These are phyloP conservation scores for Endogone sp. DNA, from an alignment of 192 early-diverging fungal species.

Conservation along the genomic window DNA sequence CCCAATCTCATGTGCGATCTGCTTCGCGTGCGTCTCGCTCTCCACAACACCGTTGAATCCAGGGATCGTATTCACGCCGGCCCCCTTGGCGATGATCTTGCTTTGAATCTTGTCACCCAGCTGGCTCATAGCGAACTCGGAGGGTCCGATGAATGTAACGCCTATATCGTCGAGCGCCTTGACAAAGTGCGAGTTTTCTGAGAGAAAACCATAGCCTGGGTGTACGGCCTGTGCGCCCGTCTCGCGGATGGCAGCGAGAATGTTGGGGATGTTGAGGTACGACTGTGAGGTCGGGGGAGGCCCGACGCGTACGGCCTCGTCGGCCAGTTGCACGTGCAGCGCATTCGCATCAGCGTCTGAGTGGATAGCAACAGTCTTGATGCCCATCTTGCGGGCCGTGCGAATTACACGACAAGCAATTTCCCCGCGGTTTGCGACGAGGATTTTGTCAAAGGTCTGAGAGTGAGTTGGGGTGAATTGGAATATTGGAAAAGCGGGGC, in stretches of 20 bases:
- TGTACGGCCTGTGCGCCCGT: conserved; percentile 91
- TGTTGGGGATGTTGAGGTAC: conserved; percentile 79
- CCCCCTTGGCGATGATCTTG: conserved; percentile 68
- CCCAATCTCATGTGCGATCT: conserved; percentile 64
- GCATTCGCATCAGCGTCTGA: conserved; percentile 87
- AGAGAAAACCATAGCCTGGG: conserved; percentile 93
- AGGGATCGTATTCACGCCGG: conserved; percentile 77
- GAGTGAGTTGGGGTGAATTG: neutral
- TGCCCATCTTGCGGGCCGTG: conserved; percentile 89
- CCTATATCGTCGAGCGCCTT: conserved; percentile 66
- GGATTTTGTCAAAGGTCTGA: conserved; percentile 87
- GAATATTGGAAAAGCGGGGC: too few species aligned
- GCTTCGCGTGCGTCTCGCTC: conserved; percentile 67
- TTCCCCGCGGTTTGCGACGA: conserved; percentile 95
- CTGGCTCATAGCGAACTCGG: conserved; percentile 61
- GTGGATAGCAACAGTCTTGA: conserved; percentile 93
- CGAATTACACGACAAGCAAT: conserved; percentile 93
- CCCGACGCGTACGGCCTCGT: conserved; percentile 82
- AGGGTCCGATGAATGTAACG: conserved; percentile 72
- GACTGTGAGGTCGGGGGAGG: conserved; percentile 74
- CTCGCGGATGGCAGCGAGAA: conserved; percentile 68
- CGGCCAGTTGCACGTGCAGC: conserved; percentile 83
- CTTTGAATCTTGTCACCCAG: conserved; percentile 84
- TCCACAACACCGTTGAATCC: conserved; percentile 83
- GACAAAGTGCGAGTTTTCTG: conserved; percentile 87